Conservation (phyloP, 2,329 filamentous ascomycete species). For the Venturia pyrina region DNA sequence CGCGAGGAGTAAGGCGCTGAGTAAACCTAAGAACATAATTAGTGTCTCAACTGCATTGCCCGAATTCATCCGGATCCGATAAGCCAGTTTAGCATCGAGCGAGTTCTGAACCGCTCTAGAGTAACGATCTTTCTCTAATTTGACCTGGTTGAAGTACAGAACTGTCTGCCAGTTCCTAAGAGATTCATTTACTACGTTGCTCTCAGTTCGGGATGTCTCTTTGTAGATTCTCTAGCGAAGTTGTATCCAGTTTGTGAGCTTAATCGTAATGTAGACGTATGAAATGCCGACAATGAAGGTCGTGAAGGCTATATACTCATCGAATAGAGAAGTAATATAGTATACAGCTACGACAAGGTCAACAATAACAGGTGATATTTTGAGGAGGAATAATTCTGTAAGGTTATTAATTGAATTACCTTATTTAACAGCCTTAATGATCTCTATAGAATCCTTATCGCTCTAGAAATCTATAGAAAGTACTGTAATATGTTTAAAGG, state of each 20-base stretch:
- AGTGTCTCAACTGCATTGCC: constrained; percentile 4
- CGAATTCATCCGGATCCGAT: constrained; percentile 20
- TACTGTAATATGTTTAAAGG: no score
- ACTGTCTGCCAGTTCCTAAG: constrained; percentile 52
- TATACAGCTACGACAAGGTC: constrained; percentile 52
- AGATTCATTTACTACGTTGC: constrained; percentile 46
- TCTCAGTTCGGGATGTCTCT: constrained; percentile 39
- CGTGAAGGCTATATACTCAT: constrained; percentile 38
- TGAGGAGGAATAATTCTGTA: constrained; percentile 49
- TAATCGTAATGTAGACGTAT: constrained; percentile 40
- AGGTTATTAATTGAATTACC: constrained; percentile 50
- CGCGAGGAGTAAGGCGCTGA: constrained; percentile 42
- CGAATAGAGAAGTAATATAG: constrained; percentile 53
- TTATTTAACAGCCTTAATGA: constrained; percentile 54
- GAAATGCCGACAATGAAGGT: constrained; percentile 28
- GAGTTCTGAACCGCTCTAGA: constrained; percentile 27
- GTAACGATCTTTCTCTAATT: constrained; percentile 29
- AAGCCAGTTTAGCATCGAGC: constrained; percentile 22
- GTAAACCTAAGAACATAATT: constrained; percentile 28
- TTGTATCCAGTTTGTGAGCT: constrained; percentile 29
- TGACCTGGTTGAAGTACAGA: constrained; percentile 19
- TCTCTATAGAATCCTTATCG: constrained; percentile 49
- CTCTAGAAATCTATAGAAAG: no score
- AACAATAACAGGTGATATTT: constrained; percentile 51
- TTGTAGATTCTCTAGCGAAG: constrained; percentile 30